Conservation (phyloP, 768 basidiomycete genomes). For the Pisolithus microcarpus region DNA sequence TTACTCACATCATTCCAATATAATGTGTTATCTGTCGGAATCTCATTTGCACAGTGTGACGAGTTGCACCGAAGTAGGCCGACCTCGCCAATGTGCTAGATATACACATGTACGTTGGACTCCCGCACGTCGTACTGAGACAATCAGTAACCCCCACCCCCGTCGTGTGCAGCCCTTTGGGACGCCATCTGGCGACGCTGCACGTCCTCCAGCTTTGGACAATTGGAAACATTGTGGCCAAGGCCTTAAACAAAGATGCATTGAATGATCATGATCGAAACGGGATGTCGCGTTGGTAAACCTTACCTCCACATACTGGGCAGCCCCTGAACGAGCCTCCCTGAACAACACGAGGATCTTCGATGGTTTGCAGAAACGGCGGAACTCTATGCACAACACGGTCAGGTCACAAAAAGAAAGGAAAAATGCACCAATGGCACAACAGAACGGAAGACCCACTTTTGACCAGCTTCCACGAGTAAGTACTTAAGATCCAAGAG, state of each 20-base stretch:
- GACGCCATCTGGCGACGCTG: slow-evolving; percentile 88
- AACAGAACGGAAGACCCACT: slow-evolving; percentile 68
- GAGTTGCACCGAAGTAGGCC: no score
- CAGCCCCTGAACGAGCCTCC: slow-evolving; percentile 81
- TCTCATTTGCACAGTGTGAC: background rate
- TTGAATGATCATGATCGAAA: background rate
- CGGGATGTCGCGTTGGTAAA: background rate
- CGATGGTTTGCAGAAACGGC: slow-evolving; percentile 82
- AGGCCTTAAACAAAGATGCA: slow-evolving; percentile 48
- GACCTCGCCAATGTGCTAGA: background rate
- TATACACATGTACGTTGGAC: slow-evolving; percentile 5
- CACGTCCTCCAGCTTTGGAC: slow-evolving; percentile 92
- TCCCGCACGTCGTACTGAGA: background rate
- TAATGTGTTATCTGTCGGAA: slow-evolving; percentile 11
- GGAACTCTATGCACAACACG: slow-evolving; percentile 58
- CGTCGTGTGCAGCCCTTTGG: slow-evolving; percentile 63
- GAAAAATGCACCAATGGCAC: no score
- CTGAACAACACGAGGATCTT: slow-evolving; percentile 80
- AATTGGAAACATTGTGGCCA: slow-evolving; percentile 90
- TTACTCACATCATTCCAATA: slow-evolving; percentile 29
- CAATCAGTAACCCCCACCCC: slow-evolving; percentile 36
- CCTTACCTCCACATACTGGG: slow-evolving; percentile 87
- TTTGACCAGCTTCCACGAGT: slow-evolving; percentile 95
- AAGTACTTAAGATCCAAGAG: slow-evolving; percentile 94
- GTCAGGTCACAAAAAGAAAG: no score